A percentile compares a stretch with the other conserved stretches of the same genome.
Evolutionary conservation across 805 yeast species (phyloP).

Genomic region (Maudiozyma bulderi): DNA sequence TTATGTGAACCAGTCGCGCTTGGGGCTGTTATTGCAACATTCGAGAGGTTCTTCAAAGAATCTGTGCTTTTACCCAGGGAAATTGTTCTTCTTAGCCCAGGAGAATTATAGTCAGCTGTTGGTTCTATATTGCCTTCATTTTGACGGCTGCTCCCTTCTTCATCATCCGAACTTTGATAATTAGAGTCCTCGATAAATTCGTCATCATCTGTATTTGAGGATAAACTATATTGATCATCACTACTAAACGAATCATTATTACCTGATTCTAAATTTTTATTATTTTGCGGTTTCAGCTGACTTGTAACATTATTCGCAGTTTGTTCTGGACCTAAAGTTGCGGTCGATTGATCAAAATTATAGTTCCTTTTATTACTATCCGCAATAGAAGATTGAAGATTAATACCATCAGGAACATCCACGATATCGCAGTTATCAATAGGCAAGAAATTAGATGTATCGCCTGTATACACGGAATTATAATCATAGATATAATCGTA

Average conservation of each 20-base stretch:
- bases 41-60: slow-evolving; percentile 22
- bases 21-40: slow-evolving; percentile 11
- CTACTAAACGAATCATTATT: slow-evolving; percentile 2
- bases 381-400: slow-evolving; percentile 26
- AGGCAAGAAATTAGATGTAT: slow-evolving; percentile 30
- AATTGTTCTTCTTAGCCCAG: slow-evolving; percentile 18
- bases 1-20: slow-evolving; percentile 15
- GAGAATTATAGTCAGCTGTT: slow-evolving; percentile 9
- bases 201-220: slow-evolving; percentile 13
- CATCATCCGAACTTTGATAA: slow-evolving; percentile 17
- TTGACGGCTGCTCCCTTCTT: slow-evolving; percentile 9
- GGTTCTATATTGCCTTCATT: slow-evolving; percentile 4
- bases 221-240: slow-evolving; percentile 9
- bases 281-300: neutral
- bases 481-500: slow-evolving; percentile 73
- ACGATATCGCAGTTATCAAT: slow-evolving; percentile 28
- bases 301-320: neutral
- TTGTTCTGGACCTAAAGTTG: neutral
- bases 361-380: slow-evolving; percentile 14
- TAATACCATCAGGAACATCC: slow-evolving; percentile 29
- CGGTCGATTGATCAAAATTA: slow-evolving; percentile 6
- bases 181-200: slow-evolving; percentile 20
- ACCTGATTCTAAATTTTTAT: neutral
- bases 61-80: slow-evolving; percentile 22
- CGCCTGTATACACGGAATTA: slow-evolving; percentile 61